Conservation (phyloP, 2,329 filamentous ascomycete species). For the Ramichloridium luteum region DNA sequence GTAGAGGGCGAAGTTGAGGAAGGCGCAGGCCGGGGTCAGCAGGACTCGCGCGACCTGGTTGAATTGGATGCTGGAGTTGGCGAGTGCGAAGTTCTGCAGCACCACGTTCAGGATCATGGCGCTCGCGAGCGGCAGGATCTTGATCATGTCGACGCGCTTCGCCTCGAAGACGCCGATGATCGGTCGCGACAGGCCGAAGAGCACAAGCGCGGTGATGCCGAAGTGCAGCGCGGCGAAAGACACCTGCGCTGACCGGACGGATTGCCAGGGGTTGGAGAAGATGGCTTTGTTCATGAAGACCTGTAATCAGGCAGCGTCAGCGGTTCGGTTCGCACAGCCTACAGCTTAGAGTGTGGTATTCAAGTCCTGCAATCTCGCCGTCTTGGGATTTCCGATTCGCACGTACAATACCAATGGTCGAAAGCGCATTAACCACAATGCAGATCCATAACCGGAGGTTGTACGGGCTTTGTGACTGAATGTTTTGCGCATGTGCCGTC, state of each 20-base stretch:
- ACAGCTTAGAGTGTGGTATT: conserved; percentile 1
- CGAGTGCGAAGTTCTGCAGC: conserved; percentile 54
- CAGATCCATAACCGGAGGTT: conserved; percentile 13
- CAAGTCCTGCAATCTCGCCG: neutral
- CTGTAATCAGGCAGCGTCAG: conserved; percentile 23
- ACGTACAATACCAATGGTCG: conserved; percentile 16
- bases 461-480: neutral
- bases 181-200: conserved; percentile 50
- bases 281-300: conserved; percentile 61
- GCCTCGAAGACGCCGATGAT: conserved; percentile 47
- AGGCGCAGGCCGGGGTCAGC: conserved; percentile 51
- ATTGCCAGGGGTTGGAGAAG: conserved; percentile 45
- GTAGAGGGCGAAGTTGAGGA: conserved; percentile 54
- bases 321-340: neutral
- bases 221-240: conserved; percentile 60
- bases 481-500: conserved; percentile 2
- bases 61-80: conserved; percentile 56
- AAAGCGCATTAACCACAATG: conserved; percentile 11
- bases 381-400: no score
- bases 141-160: conserved; percentile 41
- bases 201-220: conserved; percentile 50
- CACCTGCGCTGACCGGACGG: conserved; percentile 49
- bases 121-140: conserved; percentile 51
- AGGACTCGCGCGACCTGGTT: conserved; percentile 59
- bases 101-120: conserved; percentile 60